Percentiles rank a stretch among this genome's conserved stretches.
Conservation (phyloP, 805 yeast species). For the Spathaspora passalidarum region DNA sequence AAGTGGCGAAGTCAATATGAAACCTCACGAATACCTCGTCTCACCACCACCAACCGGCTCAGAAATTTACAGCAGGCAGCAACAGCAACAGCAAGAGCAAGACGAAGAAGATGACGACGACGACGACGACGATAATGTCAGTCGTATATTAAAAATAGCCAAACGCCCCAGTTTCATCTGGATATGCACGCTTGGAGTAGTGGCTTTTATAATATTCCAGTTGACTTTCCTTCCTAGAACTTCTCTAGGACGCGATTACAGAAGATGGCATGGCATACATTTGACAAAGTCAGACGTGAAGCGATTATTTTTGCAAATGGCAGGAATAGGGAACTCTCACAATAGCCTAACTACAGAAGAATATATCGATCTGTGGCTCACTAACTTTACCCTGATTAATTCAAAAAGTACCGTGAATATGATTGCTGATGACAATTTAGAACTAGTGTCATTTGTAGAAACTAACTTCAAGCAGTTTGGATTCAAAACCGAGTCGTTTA, state of each 20-base stretch:
- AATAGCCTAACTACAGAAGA: constrained; percentile 20
- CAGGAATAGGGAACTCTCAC: constrained; percentile 23
- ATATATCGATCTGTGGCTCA: constrained; percentile 24
- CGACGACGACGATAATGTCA: constrained; percentile 8
- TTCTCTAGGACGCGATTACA: constrained; percentile 74
- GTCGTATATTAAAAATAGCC: constrained; percentile 5
- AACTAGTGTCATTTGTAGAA: constrained; percentile 24
- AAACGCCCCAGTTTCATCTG: constrained; percentile 24
- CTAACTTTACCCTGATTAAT: constrained; percentile 25
- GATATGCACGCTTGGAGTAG: constrained; percentile 39
- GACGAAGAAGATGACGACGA: constrained; percentile 3
- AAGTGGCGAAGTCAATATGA: not conserved
- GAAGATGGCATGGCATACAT: constrained; percentile 66
- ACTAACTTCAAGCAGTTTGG: constrained; percentile 26
- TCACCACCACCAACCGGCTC: not conserved
- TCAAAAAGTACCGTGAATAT: constrained; percentile 17
- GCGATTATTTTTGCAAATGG: constrained; percentile 48
- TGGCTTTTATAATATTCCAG: constrained; percentile 54
- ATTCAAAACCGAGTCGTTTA: constrained; percentile 17
- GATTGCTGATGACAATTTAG: constrained; percentile 22
- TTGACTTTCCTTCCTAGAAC: constrained; percentile 81
- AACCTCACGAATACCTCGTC: not conserved
- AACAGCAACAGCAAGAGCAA: not conserved
- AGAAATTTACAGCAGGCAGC: not conserved
- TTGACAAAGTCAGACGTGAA: constrained; percentile 69